Percentiles rank a stretch among this genome's conserved stretches.
Evolutionary conservation across 176 grass and related monocot species (phyloP).

Genomic region (Carex myosuroides): DNA sequence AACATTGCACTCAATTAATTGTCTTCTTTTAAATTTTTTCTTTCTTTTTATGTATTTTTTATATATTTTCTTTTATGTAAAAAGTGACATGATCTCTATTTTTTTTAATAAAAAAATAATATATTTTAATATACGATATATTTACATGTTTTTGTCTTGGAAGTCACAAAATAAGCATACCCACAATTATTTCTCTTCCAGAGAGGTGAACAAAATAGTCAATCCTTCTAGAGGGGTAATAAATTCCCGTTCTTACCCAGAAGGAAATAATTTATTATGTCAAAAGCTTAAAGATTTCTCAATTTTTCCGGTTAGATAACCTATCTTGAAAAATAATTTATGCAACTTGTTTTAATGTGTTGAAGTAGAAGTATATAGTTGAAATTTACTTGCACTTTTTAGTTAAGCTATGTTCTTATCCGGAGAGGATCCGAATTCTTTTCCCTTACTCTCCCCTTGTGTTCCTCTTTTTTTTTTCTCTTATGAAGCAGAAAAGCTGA

Average conservation of each 20-base stretch:
- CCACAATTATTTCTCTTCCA: neutral
- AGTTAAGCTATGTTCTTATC: constrained; percentile 12
- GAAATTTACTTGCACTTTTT: neutral
- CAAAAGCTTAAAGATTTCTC: neutral
- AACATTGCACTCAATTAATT: no score
- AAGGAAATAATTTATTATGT: neutral
- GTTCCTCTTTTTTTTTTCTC: no score
- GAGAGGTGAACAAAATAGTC: neutral
- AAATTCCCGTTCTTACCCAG: neutral
- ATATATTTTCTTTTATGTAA: no score
- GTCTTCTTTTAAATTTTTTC: no score
- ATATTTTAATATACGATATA: neutral
- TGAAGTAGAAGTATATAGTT: constrained; percentile 8
- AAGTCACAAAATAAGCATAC: neutral
- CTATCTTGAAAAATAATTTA: neutral
- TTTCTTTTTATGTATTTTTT: no score
- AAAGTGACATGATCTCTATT: no score
- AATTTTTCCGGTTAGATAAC: neutral
- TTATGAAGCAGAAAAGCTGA: no score
- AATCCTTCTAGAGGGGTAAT: constrained; percentile 12
- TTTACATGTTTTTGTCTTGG: neutral
- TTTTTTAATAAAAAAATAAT: no score
- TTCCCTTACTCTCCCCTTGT: no score
- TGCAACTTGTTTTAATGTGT: neutral
- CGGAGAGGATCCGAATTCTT: no score